phyloP scores from a whole-genome alignment of 2,329 filamentous ascomycete genomes.

The Pestalotiopsis sp. region DNA sequence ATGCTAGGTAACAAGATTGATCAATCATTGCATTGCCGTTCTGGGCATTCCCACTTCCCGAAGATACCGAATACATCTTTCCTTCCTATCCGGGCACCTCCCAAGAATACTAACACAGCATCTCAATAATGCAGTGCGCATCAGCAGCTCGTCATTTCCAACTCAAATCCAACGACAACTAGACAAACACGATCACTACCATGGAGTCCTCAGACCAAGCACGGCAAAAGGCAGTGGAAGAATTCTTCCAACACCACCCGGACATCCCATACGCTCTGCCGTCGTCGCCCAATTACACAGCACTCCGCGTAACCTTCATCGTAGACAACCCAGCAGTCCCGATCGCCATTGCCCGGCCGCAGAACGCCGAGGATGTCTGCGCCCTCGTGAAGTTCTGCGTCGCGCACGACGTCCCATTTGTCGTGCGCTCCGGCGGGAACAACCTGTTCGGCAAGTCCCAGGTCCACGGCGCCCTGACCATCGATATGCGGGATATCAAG shows the following conservation, averaged over 20 bases:
- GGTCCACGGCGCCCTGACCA: not conserved
- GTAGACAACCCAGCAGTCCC: not conserved
- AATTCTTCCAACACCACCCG: not conserved
- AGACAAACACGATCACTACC: not conserved
- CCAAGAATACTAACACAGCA: too few relatives aligned
- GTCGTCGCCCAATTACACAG: not conserved
- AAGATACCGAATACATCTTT: not conserved
- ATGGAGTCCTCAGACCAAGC: not conserved
- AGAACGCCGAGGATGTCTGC: not conserved
- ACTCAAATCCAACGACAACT: not conserved
- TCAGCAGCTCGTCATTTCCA: not conserved
- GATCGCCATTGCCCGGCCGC: not conserved
- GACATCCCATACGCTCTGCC: not conserved
- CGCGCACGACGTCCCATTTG: not conserved
- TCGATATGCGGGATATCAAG: conserved; percentile 4
- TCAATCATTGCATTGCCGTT: not conserved
- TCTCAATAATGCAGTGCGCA: not conserved
- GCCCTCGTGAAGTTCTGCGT: not conserved
- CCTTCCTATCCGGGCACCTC: not conserved
- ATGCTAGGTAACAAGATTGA: not conserved
- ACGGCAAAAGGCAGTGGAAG: not conserved
- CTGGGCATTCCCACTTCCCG: not conserved
- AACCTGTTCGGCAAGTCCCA: not conserved
- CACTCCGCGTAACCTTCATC: not conserved
- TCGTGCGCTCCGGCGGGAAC: not conserved